These are phyloP conservation scores for Chloromonas sp. DNA, from an alignment of 163 green algal species.

Conservation along the genomic window DNA sequence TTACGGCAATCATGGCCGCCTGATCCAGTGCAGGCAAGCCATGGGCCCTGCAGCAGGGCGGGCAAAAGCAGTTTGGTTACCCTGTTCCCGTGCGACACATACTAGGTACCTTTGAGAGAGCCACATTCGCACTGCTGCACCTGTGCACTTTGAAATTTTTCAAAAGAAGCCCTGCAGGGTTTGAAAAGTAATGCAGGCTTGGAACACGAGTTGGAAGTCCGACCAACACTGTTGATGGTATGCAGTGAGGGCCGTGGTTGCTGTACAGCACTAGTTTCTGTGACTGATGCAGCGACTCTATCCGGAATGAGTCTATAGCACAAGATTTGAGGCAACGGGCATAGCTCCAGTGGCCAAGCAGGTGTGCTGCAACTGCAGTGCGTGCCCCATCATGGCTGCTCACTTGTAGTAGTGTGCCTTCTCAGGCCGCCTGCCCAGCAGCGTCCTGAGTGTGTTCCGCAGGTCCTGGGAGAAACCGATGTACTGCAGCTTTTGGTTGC, in stretches of 20 bases:
- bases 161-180: background rate
- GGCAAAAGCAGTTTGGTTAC: too few species aligned
- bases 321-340: too few species aligned
- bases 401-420: slow-evolving; percentile 66
- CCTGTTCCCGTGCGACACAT: too few species aligned
- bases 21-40: slow-evolving; percentile 58
- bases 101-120: background rate
- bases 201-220: background rate
- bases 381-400: background rate
- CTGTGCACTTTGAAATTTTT: background rate
- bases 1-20: slow-evolving; percentile 58
- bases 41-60: slow-evolving; percentile 30
- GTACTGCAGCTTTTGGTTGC: slow-evolving; percentile 72
- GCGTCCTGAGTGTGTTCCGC: slow-evolving; percentile 57
- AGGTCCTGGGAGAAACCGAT: slow-evolving; percentile 71
- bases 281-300: too few species aligned
- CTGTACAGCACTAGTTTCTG: too few species aligned
- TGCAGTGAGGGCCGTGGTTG: too few species aligned
- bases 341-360: background rate
- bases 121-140: background rate
- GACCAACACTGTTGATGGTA: background rate
- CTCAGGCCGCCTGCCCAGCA: slow-evolving; percentile 69
- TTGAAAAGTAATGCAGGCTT: background rate
- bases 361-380: background rate
- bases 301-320: too few species aligned